These are phyloP conservation scores for Phytophthora tubulina DNA, from an alignment of 352 stramenopile genomes.

Conservation along the genomic window DNA sequence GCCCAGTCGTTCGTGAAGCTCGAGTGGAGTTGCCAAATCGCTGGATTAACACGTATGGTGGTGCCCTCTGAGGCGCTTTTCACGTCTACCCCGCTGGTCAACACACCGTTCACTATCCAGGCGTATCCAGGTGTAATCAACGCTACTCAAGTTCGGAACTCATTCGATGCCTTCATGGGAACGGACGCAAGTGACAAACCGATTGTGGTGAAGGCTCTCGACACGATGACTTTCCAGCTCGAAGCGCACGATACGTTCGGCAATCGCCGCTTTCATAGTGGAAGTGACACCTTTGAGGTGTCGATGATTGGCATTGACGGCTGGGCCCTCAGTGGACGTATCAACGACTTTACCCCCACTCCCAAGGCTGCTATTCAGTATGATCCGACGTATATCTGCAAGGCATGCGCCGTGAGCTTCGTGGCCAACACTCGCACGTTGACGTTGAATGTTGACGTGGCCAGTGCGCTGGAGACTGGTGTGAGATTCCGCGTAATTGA, in stretches of 20 bases:
- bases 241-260: conserved; percentile 78
- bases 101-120: conserved; percentile 68
- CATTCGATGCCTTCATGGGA: conserved; percentile 65
- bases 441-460: conserved; percentile 66
- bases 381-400: conserved; percentile 62
- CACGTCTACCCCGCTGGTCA: conserved; percentile 46
- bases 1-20: conserved; percentile 88
- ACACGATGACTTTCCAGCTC: conserved; percentile 75
- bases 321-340: conserved; percentile 89
- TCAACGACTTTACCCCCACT: conserved; percentile 75
- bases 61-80: conserved; percentile 48
- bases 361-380: conserved; percentile 47
- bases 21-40: conserved; percentile 71
- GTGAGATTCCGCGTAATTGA: conserved; percentile 71
- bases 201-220: conserved; percentile 52
- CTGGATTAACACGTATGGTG: conserved; percentile 32
- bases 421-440: conserved; percentile 54
- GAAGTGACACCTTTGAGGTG: conserved; percentile 84
- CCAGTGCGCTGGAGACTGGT: conserved; percentile 60
- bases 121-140: conserved; percentile 85
- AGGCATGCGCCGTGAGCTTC: conserved; percentile 63
- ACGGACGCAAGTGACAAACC: conserved; percentile 33
- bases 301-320: conserved; percentile 79
- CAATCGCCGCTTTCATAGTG: conserved; percentile 92
- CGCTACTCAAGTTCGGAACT: conserved; percentile 60